Conservation (phyloP, 345 rosid species). For the Pelargonium nanum region DNA sequence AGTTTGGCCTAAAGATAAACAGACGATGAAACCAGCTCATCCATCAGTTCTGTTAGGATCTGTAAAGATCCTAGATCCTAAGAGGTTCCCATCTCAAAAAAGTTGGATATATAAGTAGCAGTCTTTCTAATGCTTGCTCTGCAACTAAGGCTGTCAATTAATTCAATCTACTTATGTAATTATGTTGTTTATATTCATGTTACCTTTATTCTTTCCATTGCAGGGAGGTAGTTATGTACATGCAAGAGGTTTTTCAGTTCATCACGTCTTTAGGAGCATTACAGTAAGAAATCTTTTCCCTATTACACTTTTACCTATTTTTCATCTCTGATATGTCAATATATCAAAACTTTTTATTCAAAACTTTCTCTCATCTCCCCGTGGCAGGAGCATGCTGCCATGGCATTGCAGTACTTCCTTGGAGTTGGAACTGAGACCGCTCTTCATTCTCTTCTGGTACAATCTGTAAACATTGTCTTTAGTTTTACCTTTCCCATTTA, state of each 20-base stretch:
- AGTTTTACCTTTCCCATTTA: not conserved
- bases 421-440: constrained; percentile 48
- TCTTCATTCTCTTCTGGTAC: constrained; percentile 63
- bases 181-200: not conserved
- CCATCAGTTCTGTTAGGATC: too few species aligned
- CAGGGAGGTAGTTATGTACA: constrained; percentile 89
- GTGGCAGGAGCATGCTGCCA: constrained; percentile 69
- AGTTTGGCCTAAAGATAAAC: too few species aligned
- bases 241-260: constrained; percentile 62
- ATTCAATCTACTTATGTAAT: not conserved
- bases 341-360: constrained; percentile 1
- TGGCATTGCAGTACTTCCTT: constrained; percentile 67
- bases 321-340: not conserved
- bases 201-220: constrained; percentile 9
- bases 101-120: not conserved
- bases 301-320: not conserved
- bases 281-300: constrained; percentile 33
- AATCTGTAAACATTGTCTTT: constrained; percentile 2
- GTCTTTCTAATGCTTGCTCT: not conserved
- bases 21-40: too few species aligned
- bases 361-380: constrained; percentile 9
- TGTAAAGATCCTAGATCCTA: too few species aligned
- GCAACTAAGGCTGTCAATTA: not conserved
- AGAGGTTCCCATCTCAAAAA: too few species aligned
- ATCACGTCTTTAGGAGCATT: constrained; percentile 58